Evolutionary conservation across 805 yeast genomes (phyloP), one percentile per base, ranked within the genome.

Genomic region (Lipomyces sp.): DNA sequence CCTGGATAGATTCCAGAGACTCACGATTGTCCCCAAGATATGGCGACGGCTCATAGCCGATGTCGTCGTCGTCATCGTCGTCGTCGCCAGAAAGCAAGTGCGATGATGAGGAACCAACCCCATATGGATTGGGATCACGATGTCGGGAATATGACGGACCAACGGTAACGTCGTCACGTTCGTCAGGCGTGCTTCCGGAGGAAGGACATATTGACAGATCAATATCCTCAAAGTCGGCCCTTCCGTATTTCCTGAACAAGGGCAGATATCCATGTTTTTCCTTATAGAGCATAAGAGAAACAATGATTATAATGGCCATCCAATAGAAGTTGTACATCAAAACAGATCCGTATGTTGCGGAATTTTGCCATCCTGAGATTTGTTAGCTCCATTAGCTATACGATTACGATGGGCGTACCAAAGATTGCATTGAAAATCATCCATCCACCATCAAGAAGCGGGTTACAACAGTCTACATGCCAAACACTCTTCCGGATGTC

Each of bases 391-490:
- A 5, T 42, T 35, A 6, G 13, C 18, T 5, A 15, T 13, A 13
- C 3, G 24, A 24, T 24, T 24, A 57, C 3, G 30, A 29, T 10
- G 13, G 24, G 45, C 32, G 8, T 42, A 69, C 98, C 99, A 70
- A 94, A 82, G 64, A 94, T 79, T 34, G 98, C 91, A 76, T 94
- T 94, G 84, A 94, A 94, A 69, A 94, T 87, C 85, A 92, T 97
- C 98, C 98, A 94, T 81, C 98, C 98, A 73, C 88, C 87, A 79
- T 90, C 94, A 66, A 84, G 82, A 78, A 89, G 93, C 57, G 98
- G 98, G 79, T 92, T 92, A 82, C 98, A 94, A 81, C 98, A 94
- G 84, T 94, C 92, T 68, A 94, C 96, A 80, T 94, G 99, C 93
- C 97, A 94, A 34, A 94, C 97, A 11, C 90, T 80, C 75, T 84